Conservation (phyloP, 192 early-diverging fungal genomes). For the Umbelopsis isabellina region DNA sequence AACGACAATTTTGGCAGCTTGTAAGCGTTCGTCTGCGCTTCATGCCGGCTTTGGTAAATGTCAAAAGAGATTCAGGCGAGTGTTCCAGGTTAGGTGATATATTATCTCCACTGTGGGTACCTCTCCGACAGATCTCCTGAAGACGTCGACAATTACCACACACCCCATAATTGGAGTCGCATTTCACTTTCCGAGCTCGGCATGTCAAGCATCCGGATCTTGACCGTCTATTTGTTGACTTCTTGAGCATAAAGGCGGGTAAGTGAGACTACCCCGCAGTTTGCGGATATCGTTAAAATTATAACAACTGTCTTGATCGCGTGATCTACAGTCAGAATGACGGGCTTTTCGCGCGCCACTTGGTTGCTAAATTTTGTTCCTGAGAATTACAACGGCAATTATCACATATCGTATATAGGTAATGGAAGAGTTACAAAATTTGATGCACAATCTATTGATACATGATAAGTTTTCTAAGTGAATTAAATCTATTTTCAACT, state of each 20-base stretch:
- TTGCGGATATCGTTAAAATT: background rate
- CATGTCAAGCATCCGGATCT: conserved; percentile 10
- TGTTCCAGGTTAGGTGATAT: background rate
- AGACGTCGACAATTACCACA: conserved; percentile 21
- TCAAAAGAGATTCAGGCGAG: background rate
- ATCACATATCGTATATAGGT: no score
- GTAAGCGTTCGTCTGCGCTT: background rate
- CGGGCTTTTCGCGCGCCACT: background rate
- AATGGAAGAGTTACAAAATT: no score
- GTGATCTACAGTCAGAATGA: background rate
- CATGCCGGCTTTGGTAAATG: conserved; percentile 10
- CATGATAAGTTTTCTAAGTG: no score
- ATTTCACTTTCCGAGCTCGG: conserved; percentile 15
- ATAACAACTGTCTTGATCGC: background rate
- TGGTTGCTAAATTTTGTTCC: background rate
- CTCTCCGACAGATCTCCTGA: conserved; percentile 13
- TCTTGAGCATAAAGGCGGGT: background rate
- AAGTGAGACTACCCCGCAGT: background rate
- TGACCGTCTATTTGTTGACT: background rate
- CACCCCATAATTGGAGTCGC: conserved; percentile 11
- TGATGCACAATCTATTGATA: no score
- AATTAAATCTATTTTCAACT: no score
- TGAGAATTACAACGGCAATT: no score
- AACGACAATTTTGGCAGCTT: background rate
- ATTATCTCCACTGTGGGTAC: background rate